Percentiles rank a stretch among this genome's conserved stretches.
phyloP scores from a whole-genome alignment of 2,329 filamentous ascomycete species.

The Fusarium vanettenii region DNA sequence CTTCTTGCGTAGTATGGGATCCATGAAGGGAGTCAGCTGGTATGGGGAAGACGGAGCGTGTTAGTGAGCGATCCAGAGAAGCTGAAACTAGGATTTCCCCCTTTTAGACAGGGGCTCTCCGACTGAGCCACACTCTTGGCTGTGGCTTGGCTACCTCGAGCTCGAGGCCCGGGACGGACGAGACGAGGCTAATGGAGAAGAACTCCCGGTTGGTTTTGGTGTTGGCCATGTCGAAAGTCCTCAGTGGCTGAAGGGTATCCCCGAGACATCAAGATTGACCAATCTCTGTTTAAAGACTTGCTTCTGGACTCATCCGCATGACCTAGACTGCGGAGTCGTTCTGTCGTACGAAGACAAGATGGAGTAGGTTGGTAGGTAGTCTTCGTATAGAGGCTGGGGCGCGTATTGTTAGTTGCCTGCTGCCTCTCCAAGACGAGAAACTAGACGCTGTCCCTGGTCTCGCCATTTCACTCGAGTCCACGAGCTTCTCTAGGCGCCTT shows the following conservation, averaged over 20 bases:
- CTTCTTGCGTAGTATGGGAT: not conserved
- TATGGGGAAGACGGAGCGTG: not conserved
- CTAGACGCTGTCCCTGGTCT: not conserved
- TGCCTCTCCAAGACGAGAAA: not conserved
- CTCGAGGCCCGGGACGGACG: not conserved
- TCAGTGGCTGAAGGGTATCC: not conserved
- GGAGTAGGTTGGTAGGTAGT: not conserved
- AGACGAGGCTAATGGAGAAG: slow-evolving; percentile 23
- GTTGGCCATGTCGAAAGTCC: not conserved
- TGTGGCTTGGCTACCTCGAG: slow-evolving; percentile 25
- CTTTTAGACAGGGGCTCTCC: slow-evolving; percentile 21
- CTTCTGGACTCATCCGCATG: not conserved
- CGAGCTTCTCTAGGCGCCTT: not conserved
- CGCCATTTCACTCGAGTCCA: not conserved
- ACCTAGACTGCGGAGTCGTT: not conserved
- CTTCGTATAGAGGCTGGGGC: not conserved
- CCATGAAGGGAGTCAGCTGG: not conserved
- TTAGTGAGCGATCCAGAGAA: slow-evolving; percentile 16
- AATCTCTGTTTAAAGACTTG: not conserved
- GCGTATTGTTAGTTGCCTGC: not conserved
- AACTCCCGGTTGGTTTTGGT: slow-evolving; percentile 11
- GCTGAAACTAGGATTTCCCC: slow-evolving; percentile 30
- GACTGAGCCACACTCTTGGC: slow-evolving; percentile 20
- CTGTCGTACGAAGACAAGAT: not conserved
- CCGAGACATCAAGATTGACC: not conserved